Conservation (phyloP, 331 rosid genomes). For the Quercus phellos region DNA sequence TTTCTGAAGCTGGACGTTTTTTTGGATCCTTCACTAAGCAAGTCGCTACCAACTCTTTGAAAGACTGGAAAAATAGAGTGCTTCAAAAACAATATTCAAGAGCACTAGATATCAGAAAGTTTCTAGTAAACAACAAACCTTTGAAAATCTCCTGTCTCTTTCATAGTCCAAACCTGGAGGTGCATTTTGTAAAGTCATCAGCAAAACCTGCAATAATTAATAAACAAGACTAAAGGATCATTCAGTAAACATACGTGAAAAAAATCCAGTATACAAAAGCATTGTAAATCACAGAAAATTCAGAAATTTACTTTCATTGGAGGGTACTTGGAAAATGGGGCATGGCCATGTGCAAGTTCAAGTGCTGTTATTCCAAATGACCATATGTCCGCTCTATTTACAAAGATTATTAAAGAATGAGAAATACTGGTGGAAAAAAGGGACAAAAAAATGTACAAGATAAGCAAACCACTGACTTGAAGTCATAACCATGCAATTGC, state of each 20-base stretch:
- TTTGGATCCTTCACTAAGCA: constrained; percentile 99
- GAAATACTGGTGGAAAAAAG: constrained; percentile 4
- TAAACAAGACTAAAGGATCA: constrained; percentile 7
- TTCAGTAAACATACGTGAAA: constrained; percentile 3
- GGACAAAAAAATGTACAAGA: not conserved
- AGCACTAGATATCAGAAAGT: constrained; percentile 18
- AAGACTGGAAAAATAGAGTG: constrained; percentile 56
- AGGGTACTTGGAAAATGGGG: constrained; percentile 96
- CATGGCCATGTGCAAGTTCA: constrained; percentile 98
- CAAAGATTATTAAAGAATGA: constrained; percentile 12
- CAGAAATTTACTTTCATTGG: constrained; percentile 80
- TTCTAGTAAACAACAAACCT: constrained; percentile 55
- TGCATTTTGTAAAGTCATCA: constrained; percentile 97
- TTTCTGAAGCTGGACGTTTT: constrained; percentile 90
- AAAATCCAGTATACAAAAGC: not conserved
- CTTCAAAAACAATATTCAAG: constrained; percentile 25
- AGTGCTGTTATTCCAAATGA: constrained; percentile 99
- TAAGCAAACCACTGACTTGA: constrained; percentile 63
- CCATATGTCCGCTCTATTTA: constrained; percentile 97
- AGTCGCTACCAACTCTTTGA: constrained; percentile 85
- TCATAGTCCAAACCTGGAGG: constrained; percentile 99
- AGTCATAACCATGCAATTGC: constrained; percentile 97
- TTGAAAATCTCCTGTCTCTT: constrained; percentile 92
- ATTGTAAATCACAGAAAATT: constrained; percentile 12
- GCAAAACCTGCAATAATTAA: constrained; percentile 68